phyloP scores from a whole-genome alignment of 2,329 filamentous ascomycete species.

The Aspergillus unguis region DNA sequence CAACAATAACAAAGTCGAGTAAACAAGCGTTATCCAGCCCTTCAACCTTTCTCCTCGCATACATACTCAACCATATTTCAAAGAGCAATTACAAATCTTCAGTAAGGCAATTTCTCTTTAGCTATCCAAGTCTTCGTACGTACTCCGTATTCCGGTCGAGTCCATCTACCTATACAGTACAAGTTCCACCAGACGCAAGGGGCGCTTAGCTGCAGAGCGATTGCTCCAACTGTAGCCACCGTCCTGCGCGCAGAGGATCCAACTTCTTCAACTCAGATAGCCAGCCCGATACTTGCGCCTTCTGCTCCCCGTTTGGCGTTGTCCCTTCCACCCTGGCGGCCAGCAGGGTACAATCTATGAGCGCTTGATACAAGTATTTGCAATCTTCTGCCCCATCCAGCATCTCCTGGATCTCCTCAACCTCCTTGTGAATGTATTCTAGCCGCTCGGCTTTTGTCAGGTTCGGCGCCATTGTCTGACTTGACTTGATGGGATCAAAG shows the following conservation, averaged over 20 bases:
- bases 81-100: too few relatives aligned
- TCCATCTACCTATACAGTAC: background rate
- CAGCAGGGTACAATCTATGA: slow-evolving; percentile 72
- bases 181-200: slow-evolving; percentile 13
- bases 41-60: background rate
- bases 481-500: slow-evolving; percentile 51
- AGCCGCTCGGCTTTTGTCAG: slow-evolving; percentile 61
- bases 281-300: slow-evolving; percentile 54
- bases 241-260: slow-evolving; percentile 69
- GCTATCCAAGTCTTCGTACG: too few relatives aligned
- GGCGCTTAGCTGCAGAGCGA: slow-evolving; percentile 33
- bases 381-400: slow-evolving; percentile 64
- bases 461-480: slow-evolving; percentile 61
- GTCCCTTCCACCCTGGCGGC: slow-evolving; percentile 49
- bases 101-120: too few relatives aligned
- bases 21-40: background rate
- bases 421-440: slow-evolving; percentile 65
- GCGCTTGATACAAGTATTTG: slow-evolving; percentile 86
- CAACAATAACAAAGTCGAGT: background rate
- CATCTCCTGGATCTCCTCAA: slow-evolving; percentile 69
- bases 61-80: background rate
- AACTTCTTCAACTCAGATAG: slow-evolving; percentile 63
- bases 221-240: slow-evolving; percentile 69
- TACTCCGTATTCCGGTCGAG: slow-evolving; percentile 11
- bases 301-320: slow-evolving; percentile 42